Evolutionary conservation across 139 green algal genomes (phyloP), one percentile per base, ranked within the genome.

Genomic region (Parachlorella kessleri): DNA sequence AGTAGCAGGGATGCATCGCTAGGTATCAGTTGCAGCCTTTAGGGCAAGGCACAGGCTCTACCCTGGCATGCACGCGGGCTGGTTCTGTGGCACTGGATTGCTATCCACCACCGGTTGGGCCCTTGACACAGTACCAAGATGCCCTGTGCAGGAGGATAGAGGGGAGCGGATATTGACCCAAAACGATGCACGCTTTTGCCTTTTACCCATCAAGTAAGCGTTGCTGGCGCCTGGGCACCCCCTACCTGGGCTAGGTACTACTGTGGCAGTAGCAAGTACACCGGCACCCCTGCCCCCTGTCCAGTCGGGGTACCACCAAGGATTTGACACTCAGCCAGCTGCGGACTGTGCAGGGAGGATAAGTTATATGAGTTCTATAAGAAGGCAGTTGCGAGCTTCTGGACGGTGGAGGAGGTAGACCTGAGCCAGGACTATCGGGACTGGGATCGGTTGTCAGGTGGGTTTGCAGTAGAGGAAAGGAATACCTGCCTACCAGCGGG

Each of bases 351-450:
- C 76, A 90, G 81, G 63, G 73, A 93, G 64, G 4, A 67, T 24
- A 78, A 76, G 28, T 48, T 92, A 2, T 96, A 83, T 76, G 78
- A 91, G 26, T 85, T 88, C 33, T 97, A 97, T 86, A 97, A 97
- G 76, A 85, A 92, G 76, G 90, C 91, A 53, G 77, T 91, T 55
- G 89, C 90, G 14, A 89, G 78, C 70, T 94, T 94, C 72, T 97
- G 91, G 92, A 94, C 90, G 37, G 85, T 91, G 6, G 90, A 95
- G 76, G 93, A 97, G 86, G 85, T 97, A 21, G 91, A 97, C 78
- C 75, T 97, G 1, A 85, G 79, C 18, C 75, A 90, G 63, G 91
- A 97, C 80, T 76, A 82, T 28, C 68, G 86, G 38, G 83, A 95
- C 75, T 96, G 89, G 89, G 63, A 88, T 6, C 77, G 42, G 55